phyloP scores from a whole-genome alignment of 1,284 basidiomycete species.

The Waitea zeae region DNA sequence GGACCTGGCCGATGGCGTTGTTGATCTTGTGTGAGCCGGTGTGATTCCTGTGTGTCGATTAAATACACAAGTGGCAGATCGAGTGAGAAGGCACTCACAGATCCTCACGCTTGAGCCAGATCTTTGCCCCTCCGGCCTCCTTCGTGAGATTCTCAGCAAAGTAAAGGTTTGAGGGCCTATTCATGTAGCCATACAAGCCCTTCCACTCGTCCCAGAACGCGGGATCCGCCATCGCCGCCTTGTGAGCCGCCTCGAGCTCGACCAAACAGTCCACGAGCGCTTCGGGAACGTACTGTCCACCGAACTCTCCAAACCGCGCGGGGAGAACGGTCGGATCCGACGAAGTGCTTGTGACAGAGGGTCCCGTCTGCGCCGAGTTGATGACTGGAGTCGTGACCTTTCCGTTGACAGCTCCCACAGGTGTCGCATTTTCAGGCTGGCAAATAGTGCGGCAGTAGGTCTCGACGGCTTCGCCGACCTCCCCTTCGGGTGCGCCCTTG shows the following conservation, averaged over 20 bases:
- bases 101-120: conserved; percentile 98
- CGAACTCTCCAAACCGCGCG: conserved; percentile 85
- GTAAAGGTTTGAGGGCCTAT: conserved; percentile 56
- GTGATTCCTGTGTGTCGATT: conserved; percentile 48
- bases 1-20: conserved; percentile 89
- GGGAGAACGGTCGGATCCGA: conserved; percentile 40
- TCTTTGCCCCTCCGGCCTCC: conserved; percentile 66
- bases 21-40: conserved; percentile 97
- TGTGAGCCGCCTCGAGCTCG: conserved; percentile 87
- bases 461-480: conserved; percentile 37
- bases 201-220: conserved; percentile 89
- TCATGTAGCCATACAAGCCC: conserved; percentile 79
- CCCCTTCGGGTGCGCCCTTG: conserved; percentile 38
- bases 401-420: conserved; percentile 3
- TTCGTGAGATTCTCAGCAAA: conserved; percentile 52
- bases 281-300: conserved; percentile 96
- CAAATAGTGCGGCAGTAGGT: conserved; percentile 59
- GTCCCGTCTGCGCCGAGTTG: conserved; percentile 13
- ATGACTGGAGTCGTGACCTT: conserved; percentile 8
- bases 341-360: conserved; percentile 13
- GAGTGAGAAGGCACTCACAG: conserved; percentile 31
- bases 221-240: conserved; percentile 74
- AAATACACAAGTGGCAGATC: conserved; percentile 3
- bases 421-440: conserved; percentile 28
- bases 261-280: conserved; percentile 80